phyloP scores from a whole-genome alignment of 495 filamentous ascomycete genomes.

The Talaromyces liani region DNA sequence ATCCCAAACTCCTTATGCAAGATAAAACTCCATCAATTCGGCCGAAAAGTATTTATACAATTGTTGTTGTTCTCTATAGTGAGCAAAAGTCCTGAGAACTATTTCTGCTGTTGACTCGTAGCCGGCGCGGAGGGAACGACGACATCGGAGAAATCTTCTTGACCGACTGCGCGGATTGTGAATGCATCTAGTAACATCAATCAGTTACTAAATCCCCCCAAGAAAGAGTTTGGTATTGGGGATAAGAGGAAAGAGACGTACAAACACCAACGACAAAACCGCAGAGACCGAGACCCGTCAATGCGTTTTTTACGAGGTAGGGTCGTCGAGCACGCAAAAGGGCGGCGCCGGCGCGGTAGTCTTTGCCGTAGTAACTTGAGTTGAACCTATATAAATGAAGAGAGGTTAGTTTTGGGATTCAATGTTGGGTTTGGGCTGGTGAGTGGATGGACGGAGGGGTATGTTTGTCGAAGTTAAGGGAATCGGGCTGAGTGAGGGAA shows the following conservation, averaged over 20 bases:
- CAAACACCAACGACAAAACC: slow-evolving; percentile 72
- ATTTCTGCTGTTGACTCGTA: slow-evolving; percentile 14
- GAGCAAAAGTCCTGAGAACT: not conserved
- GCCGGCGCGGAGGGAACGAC: slow-evolving; percentile 61
- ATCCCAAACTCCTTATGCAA: too few relatives aligned
- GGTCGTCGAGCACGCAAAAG: slow-evolving; percentile 86
- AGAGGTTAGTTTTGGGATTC: not conserved
- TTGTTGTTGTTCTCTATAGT: too few relatives aligned
- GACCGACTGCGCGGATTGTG: slow-evolving; percentile 81
- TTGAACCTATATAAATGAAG: slow-evolving; percentile 45
- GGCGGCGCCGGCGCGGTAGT: slow-evolving; percentile 70
- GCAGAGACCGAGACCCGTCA: slow-evolving; percentile 64
- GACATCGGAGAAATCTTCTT: slow-evolving; percentile 98
- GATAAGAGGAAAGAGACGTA: slow-evolving; percentile 36
- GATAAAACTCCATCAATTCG: too few relatives aligned
- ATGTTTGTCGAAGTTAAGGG: not conserved
- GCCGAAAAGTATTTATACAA: not conserved
- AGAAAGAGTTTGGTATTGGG: too few relatives aligned
- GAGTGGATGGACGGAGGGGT: not conserved
- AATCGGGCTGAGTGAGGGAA: not conserved
- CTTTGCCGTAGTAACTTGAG: slow-evolving; percentile 84
- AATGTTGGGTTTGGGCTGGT: not conserved
- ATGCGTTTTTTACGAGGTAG: slow-evolving; percentile 81
- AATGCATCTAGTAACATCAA: slow-evolving; percentile 58
- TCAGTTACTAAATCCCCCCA: not conserved